Base-by-base conservation (phyloP, 2,329 filamentous ascomycete species). In the Orbilia blumenaviensis region DNA sequence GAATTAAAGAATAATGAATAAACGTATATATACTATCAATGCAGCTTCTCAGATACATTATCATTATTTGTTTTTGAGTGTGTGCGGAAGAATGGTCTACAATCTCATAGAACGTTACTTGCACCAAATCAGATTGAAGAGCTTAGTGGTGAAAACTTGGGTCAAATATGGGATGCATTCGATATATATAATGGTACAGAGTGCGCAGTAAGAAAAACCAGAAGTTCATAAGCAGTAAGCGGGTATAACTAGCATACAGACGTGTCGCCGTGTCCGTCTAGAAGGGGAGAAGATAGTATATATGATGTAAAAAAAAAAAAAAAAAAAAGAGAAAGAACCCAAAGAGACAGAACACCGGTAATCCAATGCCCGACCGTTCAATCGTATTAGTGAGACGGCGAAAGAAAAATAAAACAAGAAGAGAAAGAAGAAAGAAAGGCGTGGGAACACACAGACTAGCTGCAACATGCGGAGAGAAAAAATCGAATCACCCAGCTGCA, bases 11-110 rank as follows among this genome's bases (percentile, higher is more conserved):
- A 54, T 64, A 41, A 64, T 56, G 60, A 38, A 58, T 72, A 52
- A 72, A 56, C 36, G 58, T 72, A 72, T 66, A 72, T 72, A 72
- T 18, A n/a, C n/a, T n/a, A n/a, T n/a, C n/a, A n/a, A n/a, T n/a
- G n/a, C n/a, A n/a, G n/a, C 9, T 21, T n/a, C 21, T 16, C 34
- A 44, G 18, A 44, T 61, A 61, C 56, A n/a, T 32, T 29, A 44
- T n/a, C n/a, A n/a, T 44, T 29, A 6, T 25, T 14, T 23, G 9
- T 18, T 21, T 44, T 48, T 23, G 12, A 21, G 44, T 14, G 12
- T 3, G 6, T n/a, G n/a, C n/a, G n/a, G n/a, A n/a, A n/a, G n/a
- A n/a, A n/a, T n/a, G n/a, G n/a, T n/a, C n/a, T n/a, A n/a, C n/a
- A n/a, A n/a, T n/a, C n/a, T n/a, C n/a, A n/a, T n/a, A n/a, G n/a